Conservation (phyloP, 805 yeast genomes). For the Teunomyces panamensis region DNA sequence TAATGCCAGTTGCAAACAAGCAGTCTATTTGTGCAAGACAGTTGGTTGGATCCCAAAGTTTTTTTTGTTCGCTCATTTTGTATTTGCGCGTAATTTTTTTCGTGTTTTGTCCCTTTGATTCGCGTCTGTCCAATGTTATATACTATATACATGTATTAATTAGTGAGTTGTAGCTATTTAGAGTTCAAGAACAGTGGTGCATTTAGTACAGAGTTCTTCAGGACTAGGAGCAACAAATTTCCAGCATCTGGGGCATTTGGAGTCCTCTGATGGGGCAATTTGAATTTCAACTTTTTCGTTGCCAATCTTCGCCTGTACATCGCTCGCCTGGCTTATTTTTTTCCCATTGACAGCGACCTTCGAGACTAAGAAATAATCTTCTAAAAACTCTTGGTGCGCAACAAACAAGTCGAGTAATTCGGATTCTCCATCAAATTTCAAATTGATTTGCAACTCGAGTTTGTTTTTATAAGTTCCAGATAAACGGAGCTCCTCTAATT, state of each 20-base stretch:
- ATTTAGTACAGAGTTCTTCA: constrained; percentile 62
- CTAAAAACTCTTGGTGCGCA: constrained; percentile 22
- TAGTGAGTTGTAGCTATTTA: constrained; percentile 16
- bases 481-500: constrained; percentile 56
- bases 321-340: not conserved
- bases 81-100: not conserved
- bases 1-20: not conserved
- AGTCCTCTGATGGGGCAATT: constrained; percentile 44
- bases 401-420: constrained; percentile 11
- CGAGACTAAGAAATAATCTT: constrained; percentile 63
- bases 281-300: constrained; percentile 23
- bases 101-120: not conserved
- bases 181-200: constrained; percentile 45
- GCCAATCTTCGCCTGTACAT: constrained; percentile 8
- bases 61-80: not conserved
- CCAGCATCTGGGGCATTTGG: constrained; percentile 96
- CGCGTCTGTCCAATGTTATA: not conserved
- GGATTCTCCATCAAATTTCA: constrained; percentile 9
- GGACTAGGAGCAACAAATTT: constrained; percentile 55
- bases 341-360: constrained; percentile 39
- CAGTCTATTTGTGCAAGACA: not conserved
- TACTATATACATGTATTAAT: not conserved
- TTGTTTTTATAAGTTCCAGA: constrained; percentile 54
- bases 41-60: constrained; percentile 1
- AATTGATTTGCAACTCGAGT: constrained; percentile 37